Percentiles rank a stretch among this genome's conserved stretches.
Conservation (phyloP, 768 basidiomycete genomes). For the Boletus pseudo-olivaceus region DNA sequence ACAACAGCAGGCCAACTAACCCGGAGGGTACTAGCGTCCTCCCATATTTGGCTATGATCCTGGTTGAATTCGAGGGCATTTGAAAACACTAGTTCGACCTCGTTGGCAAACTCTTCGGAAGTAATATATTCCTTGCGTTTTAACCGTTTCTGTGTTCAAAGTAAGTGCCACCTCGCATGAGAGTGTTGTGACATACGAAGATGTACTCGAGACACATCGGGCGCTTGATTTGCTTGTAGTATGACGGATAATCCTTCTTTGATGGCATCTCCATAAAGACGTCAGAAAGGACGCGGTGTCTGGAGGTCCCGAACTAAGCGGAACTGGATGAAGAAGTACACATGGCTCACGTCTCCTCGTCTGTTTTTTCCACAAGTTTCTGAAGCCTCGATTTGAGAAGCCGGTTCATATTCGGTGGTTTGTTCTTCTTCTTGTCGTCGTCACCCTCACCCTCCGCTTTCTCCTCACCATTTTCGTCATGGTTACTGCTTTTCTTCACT, state of each 20-base stretch:
- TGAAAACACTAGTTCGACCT: conserved; percentile 86
- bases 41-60: conserved; percentile 80
- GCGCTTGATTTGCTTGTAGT: conserved; percentile 75
- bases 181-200: conserved; percentile 48
- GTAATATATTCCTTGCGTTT: conserved; percentile 75
- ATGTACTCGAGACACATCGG: conserved; percentile 78
- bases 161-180: not conserved
- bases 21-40: conserved; percentile 65
- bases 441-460: conserved; percentile 42
- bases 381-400: conserved; percentile 66
- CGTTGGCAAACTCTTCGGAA: conserved; percentile 70
- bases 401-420: conserved; percentile 59
- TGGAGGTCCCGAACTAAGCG: conserved; percentile 25
- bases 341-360: conserved; percentile 53
- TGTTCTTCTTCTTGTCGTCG: conserved; percentile 47
- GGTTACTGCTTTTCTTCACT: conserved; percentile 36
- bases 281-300: conserved; percentile 62
- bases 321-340: conserved; percentile 1
- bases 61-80: conserved; percentile 89
- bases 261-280: conserved; percentile 86
- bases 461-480: conserved; percentile 39
- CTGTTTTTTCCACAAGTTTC: conserved; percentile 70
- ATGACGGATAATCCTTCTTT: conserved; percentile 72
- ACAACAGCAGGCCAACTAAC: conserved; percentile 38
- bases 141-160: conserved; percentile 60